Conservation (phyloP, 768 basidiomycete genomes). For the Lentinula guzmanii region DNA sequence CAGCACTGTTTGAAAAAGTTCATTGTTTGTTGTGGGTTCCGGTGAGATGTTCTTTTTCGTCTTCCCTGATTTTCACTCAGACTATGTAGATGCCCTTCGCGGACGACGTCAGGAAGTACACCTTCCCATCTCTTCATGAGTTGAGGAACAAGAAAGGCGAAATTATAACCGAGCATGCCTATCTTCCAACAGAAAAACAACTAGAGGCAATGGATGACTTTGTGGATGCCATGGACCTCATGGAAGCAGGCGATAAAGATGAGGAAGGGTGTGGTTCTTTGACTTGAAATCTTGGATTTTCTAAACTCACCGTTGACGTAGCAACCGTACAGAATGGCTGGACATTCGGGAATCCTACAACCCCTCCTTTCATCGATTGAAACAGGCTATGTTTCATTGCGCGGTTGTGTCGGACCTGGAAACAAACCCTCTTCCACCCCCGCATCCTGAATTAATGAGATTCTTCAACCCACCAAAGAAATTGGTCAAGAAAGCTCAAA, state of each 20-base stretch:
- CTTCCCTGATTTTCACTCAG: not conserved
- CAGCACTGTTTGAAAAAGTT: constrained; percentile 54
- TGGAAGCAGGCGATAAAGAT: constrained; percentile 66
- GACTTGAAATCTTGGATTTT: not conserved
- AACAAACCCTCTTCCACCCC: constrained; percentile 72
- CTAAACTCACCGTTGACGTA: constrained; percentile 20
- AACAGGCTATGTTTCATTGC: constrained; percentile 89
- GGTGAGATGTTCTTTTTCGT: constrained; percentile 33
- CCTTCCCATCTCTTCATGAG: constrained; percentile 74
- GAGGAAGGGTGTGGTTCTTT: constrained; percentile 55
- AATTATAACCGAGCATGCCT: constrained; percentile 66
- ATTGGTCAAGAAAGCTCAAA: constrained; percentile 54
- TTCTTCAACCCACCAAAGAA: constrained; percentile 77
- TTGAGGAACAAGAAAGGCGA: constrained; percentile 76
- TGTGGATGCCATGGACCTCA: constrained; percentile 87
- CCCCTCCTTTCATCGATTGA: constrained; percentile 84
- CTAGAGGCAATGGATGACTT: constrained; percentile 79
- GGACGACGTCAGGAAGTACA: constrained; percentile 86
- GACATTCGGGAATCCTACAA: constrained; percentile 75
- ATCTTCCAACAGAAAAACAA: constrained; percentile 75
- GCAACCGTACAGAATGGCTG: constrained; percentile 69
- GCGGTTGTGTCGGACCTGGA: constrained; percentile 74
- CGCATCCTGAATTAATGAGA: constrained; percentile 78
- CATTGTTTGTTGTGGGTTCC: constrained; percentile 84
- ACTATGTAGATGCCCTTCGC: constrained; percentile 87